Evolutionary conservation across 2,329 filamentous ascomycete species (phyloP).

Genomic region (Oidium heveae): DNA sequence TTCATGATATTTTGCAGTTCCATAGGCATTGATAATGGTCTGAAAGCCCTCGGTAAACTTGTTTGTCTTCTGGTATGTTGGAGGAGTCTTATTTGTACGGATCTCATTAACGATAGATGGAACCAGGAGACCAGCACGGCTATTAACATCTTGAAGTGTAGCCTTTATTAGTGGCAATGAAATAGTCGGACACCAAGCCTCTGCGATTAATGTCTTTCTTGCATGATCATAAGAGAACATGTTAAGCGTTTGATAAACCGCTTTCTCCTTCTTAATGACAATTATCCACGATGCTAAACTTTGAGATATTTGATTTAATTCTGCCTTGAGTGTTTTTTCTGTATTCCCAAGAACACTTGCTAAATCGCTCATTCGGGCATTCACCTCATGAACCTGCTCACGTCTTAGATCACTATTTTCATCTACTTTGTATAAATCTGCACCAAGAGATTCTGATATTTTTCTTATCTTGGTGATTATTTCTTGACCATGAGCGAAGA

Average conservation of each 20-base stretch:
- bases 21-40: conserved; percentile 96
- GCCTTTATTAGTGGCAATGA: conserved; percentile 73
- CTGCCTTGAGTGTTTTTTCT: conserved; percentile 75
- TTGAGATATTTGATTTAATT: conserved; percentile 79
- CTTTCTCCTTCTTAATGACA: conserved; percentile 93
- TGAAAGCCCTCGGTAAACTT: conserved; percentile 97
- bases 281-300: conserved; percentile 94
- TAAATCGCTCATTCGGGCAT: conserved; percentile 73
- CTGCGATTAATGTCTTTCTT: conserved; percentile 84
- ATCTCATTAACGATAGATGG: conserved; percentile 98
- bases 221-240: conserved; percentile 91
- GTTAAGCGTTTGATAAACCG: conserved; percentile 86
- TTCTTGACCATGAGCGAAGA: conserved; percentile 95
- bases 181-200: conserved; percentile 91
- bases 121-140: conserved; percentile 82
- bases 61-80: conserved; percentile 94
- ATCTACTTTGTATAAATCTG: conserved; percentile 87
- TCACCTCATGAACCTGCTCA: conserved; percentile 94
- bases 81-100: conserved; percentile 86
- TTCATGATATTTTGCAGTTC: conserved; percentile 89
- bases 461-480: conserved; percentile 97
- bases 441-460: conserved; percentile 92
- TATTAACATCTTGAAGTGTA: conserved; percentile 88
- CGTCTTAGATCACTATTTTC: conserved; percentile 89
- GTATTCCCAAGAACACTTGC: conserved; percentile 86